Conservation (phyloP, 1,284 basidiomycete species). For the Cutaneotrichosporon sp. region DNA sequence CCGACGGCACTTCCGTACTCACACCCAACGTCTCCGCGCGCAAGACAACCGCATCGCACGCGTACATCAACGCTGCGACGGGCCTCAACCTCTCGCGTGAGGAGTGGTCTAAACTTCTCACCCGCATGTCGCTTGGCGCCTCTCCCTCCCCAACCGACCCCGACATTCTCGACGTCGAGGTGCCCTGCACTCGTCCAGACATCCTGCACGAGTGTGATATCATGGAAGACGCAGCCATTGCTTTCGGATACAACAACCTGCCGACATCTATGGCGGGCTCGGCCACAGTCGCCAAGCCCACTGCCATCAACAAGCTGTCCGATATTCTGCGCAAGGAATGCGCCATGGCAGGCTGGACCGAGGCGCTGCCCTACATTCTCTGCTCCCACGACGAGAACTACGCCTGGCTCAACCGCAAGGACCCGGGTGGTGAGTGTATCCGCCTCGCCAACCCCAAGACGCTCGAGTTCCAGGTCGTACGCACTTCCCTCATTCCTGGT, state of each 20-base stretch:
- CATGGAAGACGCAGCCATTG: constrained; percentile 97
- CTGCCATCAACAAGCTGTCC: constrained; percentile 82
- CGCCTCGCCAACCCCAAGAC: constrained; percentile 96
- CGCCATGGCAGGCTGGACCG: constrained; percentile 91
- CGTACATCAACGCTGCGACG: constrained; percentile 94
- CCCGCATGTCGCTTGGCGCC: constrained; percentile 49
- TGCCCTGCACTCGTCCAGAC: constrained; percentile 90
- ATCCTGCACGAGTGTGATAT: constrained; percentile 98
- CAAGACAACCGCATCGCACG: constrained; percentile 68
- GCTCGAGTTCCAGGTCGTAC: constrained; percentile 94
- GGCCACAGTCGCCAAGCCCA: constrained; percentile 91
- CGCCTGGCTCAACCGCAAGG: constrained; percentile 77
- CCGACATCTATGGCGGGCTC: constrained; percentile 86
- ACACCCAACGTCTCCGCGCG: constrained; percentile 76
- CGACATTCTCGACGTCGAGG: constrained; percentile 62
- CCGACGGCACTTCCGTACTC: constrained; percentile 69
- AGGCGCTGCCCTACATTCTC: constrained; percentile 91
- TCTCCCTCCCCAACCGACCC: constrained; percentile 53
- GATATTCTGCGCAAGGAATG: constrained; percentile 88
- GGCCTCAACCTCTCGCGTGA: constrained; percentile 62
- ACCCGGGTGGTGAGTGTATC: constrained; percentile 75
- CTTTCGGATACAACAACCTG: constrained; percentile 96
- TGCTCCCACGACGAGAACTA: constrained; percentile 99
- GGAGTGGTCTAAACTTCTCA: constrained; percentile 40
- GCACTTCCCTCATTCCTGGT: constrained; percentile 90